Percentiles rank a stretch among this genome's conserved stretches.
phyloP scores from a whole-genome alignment of 331 rosid species.

The Prunus yedoensis region DNA sequence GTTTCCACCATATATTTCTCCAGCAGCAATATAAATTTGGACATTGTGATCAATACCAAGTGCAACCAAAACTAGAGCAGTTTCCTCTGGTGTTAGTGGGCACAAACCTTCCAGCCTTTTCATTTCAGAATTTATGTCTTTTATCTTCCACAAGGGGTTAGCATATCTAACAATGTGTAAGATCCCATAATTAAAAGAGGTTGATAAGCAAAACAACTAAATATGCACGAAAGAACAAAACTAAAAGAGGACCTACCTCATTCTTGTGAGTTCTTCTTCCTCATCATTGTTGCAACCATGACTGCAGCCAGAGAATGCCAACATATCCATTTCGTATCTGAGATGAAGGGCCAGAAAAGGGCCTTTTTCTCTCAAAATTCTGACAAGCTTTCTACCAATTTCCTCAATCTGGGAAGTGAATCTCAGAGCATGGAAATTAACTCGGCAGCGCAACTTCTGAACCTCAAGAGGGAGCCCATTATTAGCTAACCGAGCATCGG shows the following conservation, averaged over 20 bases:
- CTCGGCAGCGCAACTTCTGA: constrained; percentile 75
- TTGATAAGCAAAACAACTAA: background rate
- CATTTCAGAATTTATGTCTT: constrained; percentile 59
- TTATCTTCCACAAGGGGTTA: constrained; percentile 85
- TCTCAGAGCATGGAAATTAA: constrained; percentile 63
- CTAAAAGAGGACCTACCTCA: constrained; percentile 49
- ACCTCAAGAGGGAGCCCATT: constrained; percentile 62
- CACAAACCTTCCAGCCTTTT: constrained; percentile 77
- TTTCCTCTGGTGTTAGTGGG: constrained; percentile 92
- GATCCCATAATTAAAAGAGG: constrained; percentile 7
- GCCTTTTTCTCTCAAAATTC: constrained; percentile 63
- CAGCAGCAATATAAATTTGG: constrained; percentile 89
- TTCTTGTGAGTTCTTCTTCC: constrained; percentile 67
- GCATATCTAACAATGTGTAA: constrained; percentile 54
- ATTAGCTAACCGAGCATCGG: constrained; percentile 82
- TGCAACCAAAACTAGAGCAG: constrained; percentile 57
- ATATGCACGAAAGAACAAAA: background rate
- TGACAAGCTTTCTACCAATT: constrained; percentile 60
- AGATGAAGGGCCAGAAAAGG: constrained; percentile 91
- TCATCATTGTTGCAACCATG: constrained; percentile 61
- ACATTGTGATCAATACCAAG: constrained; percentile 60
- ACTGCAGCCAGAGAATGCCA: constrained; percentile 86
- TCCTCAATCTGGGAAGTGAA: constrained; percentile 71
- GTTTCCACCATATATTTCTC: constrained; percentile 79
- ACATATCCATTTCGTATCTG: constrained; percentile 92